Base-by-base conservation (phyloP, 73 alveolate genomes). In the Paraurostyla sp. region DNA sequence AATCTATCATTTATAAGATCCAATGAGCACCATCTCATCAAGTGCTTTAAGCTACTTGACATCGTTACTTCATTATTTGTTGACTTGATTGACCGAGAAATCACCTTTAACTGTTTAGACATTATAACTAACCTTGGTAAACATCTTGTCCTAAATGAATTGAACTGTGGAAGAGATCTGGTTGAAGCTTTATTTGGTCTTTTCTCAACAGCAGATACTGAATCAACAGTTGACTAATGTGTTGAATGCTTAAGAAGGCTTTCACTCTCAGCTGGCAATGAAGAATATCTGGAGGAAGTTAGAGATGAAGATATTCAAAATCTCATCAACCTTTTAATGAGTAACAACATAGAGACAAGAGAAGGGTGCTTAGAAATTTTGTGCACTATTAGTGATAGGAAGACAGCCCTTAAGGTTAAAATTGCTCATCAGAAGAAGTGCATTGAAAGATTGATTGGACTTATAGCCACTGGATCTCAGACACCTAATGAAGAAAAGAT, bases 231-330 rank as follows among this genome's bases (percentile, higher is more conserved):
- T 22, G 98, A 95, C n/a, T 91, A 92, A 57, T 92, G 97, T 35
- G 90, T 95, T 25, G 99, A 97, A 87, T 97, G 99, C 80, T 83
- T 97, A 48, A 93, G 99, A 83, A 94, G 96, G 82, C 94, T 97
- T 68, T 83, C 97, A 48, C 83, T 97, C 45, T 90, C 97, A 30
- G 91, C 94, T 48, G 98, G 99, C 43, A 97, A 97, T 87, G 99
- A 97, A 69, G 97, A 85, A 69, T 92, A 60, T 80, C 83, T 95
- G 42, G 98, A 97, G 83, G 88, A 76, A 35, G 91, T 97, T 71
- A 93, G 95, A 42, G 97, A 96, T 75, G 97, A 93, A 30, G 94
- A 94, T 71, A 89, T 96, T 80, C 68, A 73, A 60, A 93, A 82
- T 71, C 86, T 96, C 36, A 93, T 96, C 56, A 87, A 94, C 71